Conservation (phyloP, 1,284 basidiomycete species). For the Puccinia coronata region DNA sequence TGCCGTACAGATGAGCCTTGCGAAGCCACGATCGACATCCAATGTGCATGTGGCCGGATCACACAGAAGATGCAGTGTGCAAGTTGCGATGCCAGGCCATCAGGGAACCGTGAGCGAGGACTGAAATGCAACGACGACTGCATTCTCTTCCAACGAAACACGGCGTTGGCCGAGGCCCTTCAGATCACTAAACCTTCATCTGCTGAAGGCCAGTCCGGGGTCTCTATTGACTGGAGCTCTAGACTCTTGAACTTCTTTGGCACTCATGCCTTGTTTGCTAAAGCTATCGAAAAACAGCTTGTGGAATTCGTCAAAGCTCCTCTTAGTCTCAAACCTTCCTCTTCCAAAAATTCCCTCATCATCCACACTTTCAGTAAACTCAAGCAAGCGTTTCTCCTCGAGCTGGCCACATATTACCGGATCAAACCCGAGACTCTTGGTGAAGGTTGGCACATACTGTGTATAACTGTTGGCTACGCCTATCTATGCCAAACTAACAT, state of each 20-base stretch:
- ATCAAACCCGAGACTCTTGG: slow-evolving; percentile 21
- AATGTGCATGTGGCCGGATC: slow-evolving; percentile 44
- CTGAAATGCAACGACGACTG: slow-evolving; percentile 46
- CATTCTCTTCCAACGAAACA: slow-evolving; percentile 20
- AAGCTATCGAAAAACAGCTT: slow-evolving; percentile 36
- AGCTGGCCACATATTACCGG: slow-evolving; percentile 23
- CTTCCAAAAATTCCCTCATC: neutral
- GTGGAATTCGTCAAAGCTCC: slow-evolving; percentile 22
- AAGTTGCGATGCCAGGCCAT: slow-evolving; percentile 33
- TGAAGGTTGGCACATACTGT: slow-evolving; percentile 23
- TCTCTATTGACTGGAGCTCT: slow-evolving; percentile 13
- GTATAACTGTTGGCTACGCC: neutral
- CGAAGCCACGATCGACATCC: slow-evolving; percentile 20
- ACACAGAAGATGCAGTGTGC: slow-evolving; percentile 28
- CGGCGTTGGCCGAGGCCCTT: slow-evolving; percentile 24
- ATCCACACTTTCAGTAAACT: slow-evolving; percentile 22
- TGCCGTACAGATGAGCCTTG: slow-evolving; percentile 36
- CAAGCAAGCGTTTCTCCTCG: slow-evolving; percentile 23
- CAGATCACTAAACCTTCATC: slow-evolving; percentile 1
- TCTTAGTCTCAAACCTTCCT: neutral
- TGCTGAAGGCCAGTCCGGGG: neutral
- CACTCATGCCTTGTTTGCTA: slow-evolving; percentile 22
- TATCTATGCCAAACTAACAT: neutral
- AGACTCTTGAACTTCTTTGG: slow-evolving; percentile 32
- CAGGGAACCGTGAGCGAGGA: slow-evolving; percentile 34